A percentile compares a stretch with the other conserved stretches of the same genome.
Evolutionary conservation across 495 filamentous ascomycete genomes (phyloP).

Genomic region (Penicillium daleae): DNA sequence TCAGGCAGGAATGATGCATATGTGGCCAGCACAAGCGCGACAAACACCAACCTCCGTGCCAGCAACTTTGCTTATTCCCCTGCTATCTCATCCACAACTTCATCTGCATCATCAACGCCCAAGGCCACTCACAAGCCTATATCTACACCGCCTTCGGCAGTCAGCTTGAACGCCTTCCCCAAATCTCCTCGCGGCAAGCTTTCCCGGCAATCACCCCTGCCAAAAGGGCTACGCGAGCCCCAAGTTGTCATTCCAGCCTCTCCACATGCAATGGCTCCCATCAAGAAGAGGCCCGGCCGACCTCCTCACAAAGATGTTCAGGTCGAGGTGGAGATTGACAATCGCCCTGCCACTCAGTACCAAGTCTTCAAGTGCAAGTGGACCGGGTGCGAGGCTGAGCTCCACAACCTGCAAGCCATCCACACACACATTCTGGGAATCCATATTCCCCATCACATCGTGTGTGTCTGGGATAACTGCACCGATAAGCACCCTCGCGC

Average conservation of each 20-base stretch:
- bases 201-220: not conserved
- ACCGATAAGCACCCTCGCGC: slow-evolving; percentile 20
- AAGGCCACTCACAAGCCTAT: not conserved
- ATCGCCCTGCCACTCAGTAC: slow-evolving; percentile 29
- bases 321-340: slow-evolving; percentile 17
- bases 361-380: slow-evolving; percentile 64
- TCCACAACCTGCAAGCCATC: slow-evolving; percentile 75
- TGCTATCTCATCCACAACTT: not conserved
- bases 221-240: slow-evolving; percentile 5
- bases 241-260: slow-evolving; percentile 23
- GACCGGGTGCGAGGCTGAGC: slow-evolving; percentile 65
- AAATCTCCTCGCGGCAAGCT: not conserved
- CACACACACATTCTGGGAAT: slow-evolving; percentile 66
- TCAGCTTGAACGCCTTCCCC: slow-evolving; percentile 5
- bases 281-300: slow-evolving; percentile 16
- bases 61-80: not conserved
- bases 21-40: not conserved
- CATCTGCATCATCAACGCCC: not conserved
- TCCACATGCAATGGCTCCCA: slow-evolving; percentile 16
- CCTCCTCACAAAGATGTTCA: slow-evolving; percentile 21
- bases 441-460: slow-evolving; percentile 43
- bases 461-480: slow-evolving; percentile 44
- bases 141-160: not conserved
- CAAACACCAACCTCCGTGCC: not conserved
- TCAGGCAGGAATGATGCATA: not conserved